Evolutionary conservation across 345 rosid species (phyloP).

Genomic region (Populus pruinosa): DNA sequence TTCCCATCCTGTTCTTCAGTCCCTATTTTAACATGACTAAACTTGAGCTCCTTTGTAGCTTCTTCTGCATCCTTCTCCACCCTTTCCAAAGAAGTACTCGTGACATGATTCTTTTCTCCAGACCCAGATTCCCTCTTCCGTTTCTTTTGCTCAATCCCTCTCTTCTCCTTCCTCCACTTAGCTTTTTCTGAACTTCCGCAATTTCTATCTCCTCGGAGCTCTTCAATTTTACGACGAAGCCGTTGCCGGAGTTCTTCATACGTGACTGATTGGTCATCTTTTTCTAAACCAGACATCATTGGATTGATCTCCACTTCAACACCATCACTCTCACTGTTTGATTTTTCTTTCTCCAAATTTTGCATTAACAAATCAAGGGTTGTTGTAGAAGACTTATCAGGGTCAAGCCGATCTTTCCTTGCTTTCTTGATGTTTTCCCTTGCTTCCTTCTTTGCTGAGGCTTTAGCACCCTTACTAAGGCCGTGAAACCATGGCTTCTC

Average conservation of each 20-base stretch:
- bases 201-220: constrained; percentile 57
- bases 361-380: constrained; percentile 66
- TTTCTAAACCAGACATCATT: constrained; percentile 32
- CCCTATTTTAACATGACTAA: constrained; percentile 68
- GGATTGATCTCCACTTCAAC: constrained; percentile 43
- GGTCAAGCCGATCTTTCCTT: constrained; percentile 71
- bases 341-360: constrained; percentile 63
- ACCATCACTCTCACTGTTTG: constrained; percentile 31
- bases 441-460: constrained; percentile 59
- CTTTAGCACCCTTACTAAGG: constrained; percentile 66
- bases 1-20: constrained; percentile 48
- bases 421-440: constrained; percentile 75
- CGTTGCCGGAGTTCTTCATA: constrained; percentile 79
- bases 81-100: constrained; percentile 32
- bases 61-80: constrained; percentile 58
- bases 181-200: constrained; percentile 24
- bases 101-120: constrained; percentile 31
- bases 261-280: constrained; percentile 42
- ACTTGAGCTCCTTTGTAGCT: constrained; percentile 73
- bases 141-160: constrained; percentile 40
- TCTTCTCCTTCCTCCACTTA: constrained; percentile 29
- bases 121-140: constrained; percentile 54
- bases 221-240: constrained; percentile 62
- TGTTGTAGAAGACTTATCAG: constrained; percentile 48
- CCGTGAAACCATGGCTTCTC: constrained; percentile 80